A percentile compares a stretch with the other conserved stretches of the same genome.
These are phyloP conservation scores for Solanum dulcamara DNA, from an alignment of 257 asterid genomes.

Conservation along the genomic window DNA sequence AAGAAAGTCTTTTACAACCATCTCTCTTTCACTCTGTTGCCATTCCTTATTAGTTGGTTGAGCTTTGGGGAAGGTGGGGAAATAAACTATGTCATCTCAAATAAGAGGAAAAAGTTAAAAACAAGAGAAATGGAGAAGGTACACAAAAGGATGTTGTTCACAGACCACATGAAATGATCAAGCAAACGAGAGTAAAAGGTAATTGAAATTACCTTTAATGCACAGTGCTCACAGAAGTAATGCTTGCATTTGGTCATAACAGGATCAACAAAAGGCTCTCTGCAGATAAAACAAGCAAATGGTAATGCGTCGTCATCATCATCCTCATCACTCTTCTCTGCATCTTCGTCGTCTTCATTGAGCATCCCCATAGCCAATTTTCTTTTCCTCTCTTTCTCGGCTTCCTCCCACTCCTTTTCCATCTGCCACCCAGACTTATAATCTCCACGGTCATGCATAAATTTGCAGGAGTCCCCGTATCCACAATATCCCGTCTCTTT, in stretches of 20 bases:
- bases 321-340: conserved; percentile 55
- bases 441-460: conserved; percentile 96
- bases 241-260: conserved; percentile 93
- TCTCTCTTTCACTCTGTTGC: background rate
- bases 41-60: background rate
- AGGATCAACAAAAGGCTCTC: conserved; percentile 82
- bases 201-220: conserved; percentile 50
- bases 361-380: conserved; percentile 47
- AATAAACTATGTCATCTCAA: background rate
- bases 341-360: conserved; percentile 41
- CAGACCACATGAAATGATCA: background rate
- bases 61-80: background rate
- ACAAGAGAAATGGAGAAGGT: background rate
- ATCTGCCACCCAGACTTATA: conserved; percentile 96
- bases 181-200: background rate
- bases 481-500: conserved; percentile 98
- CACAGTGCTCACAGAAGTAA: conserved; percentile 95
- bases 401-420: conserved; percentile 88
- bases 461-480: conserved; percentile 91
- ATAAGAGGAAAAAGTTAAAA: background rate
- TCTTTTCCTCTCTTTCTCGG: conserved; percentile 57
- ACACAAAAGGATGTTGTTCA: background rate
- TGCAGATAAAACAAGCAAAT: conserved; percentile 87
- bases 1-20: background rate
- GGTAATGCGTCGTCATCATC: conserved; percentile 69